Conservation (phyloP, 192 early-diverging fungal species). For the Dimargaris xerosporica region DNA sequence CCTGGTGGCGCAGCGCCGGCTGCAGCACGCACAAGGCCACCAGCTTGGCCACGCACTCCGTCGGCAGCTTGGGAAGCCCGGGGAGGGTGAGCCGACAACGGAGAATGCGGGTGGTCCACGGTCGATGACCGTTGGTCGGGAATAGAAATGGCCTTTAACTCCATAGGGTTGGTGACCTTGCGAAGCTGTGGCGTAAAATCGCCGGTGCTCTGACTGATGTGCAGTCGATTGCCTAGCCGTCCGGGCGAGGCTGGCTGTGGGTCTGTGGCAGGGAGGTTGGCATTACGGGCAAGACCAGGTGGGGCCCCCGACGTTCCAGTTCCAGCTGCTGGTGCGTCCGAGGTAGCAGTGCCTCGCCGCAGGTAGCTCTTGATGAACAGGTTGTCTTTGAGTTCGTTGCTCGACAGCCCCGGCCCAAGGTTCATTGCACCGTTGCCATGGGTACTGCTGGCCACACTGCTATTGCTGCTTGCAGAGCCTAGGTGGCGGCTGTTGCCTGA, state of each 20-base stretch:
- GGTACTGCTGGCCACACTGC: neutral
- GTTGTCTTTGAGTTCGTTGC: constrained; percentile 31
- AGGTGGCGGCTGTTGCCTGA: neutral
- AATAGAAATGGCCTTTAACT: neutral
- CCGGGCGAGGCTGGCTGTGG: neutral
- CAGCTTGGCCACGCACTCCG: no score
- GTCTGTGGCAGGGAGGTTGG: no score
- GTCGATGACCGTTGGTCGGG: no score
- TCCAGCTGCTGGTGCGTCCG: no score
- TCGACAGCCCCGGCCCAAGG: neutral
- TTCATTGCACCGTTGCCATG: neutral
- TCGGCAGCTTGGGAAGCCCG: no score
- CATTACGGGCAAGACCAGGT: no score
- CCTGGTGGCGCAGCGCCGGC: no score
- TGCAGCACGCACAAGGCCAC: no score
- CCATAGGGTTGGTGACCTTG: constrained; percentile 8
- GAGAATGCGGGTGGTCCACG: neutral
- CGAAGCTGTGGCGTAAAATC: constrained; percentile 5
- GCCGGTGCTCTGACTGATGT: no score
- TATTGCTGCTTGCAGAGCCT: neutral
- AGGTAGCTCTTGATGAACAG: constrained; percentile 31
- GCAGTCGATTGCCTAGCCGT: neutral
- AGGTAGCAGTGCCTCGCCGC: constrained; percentile 21
- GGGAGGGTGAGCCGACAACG: neutral
- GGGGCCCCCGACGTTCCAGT: no score